phyloP scores from a whole-genome alignment of 1,284 basidiomycete genomes.

The Omphalotus olearius region DNA sequence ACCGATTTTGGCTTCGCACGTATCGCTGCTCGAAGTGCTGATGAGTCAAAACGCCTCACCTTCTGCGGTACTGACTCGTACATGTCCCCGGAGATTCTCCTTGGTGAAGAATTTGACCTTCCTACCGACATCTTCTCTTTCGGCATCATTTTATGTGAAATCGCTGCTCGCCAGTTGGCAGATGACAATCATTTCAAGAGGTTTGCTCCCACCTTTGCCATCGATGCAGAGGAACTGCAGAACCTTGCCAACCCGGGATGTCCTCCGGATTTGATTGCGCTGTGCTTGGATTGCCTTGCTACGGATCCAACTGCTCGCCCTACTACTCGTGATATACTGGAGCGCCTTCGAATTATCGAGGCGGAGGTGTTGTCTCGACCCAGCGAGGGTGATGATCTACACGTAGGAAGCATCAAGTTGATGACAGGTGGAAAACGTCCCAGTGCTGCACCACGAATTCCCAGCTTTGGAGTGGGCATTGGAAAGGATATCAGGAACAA shows the following conservation, averaged over 20 bases:
- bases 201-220: conserved; percentile 69
- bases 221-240: conserved; percentile 76
- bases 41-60: conserved; percentile 87
- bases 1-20: conserved; percentile 96
- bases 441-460: conserved; percentile 64
- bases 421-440: conserved; percentile 62
- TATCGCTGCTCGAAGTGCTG: conserved; percentile 87
- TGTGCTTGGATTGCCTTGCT: conserved; percentile 77
- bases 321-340: conserved; percentile 73
- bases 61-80: conserved; percentile 97
- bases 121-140: conserved; percentile 94
- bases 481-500: conserved; percentile 49
- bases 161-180: conserved; percentile 80
- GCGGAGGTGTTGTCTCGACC: conserved; percentile 71
- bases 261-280: conserved; percentile 72
- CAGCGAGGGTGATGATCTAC: conserved; percentile 59
- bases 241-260: conserved; percentile 71
- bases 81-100: conserved; percentile 92
- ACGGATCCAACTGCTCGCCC: conserved; percentile 72
- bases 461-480: conserved; percentile 79
- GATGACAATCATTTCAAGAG: conserved; percentile 82
- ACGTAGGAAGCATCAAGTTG: conserved; percentile 85
- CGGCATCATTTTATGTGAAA: conserved; percentile 94
- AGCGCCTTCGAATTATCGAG: conserved; percentile 75
- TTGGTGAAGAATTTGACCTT: conserved; percentile 88